A percentile compares a stretch with the other conserved stretches of the same genome.
Evolutionary conservation across 2,329 filamentous ascomycete species (phyloP).

Genomic region (Blumeriella jaapii): DNA sequence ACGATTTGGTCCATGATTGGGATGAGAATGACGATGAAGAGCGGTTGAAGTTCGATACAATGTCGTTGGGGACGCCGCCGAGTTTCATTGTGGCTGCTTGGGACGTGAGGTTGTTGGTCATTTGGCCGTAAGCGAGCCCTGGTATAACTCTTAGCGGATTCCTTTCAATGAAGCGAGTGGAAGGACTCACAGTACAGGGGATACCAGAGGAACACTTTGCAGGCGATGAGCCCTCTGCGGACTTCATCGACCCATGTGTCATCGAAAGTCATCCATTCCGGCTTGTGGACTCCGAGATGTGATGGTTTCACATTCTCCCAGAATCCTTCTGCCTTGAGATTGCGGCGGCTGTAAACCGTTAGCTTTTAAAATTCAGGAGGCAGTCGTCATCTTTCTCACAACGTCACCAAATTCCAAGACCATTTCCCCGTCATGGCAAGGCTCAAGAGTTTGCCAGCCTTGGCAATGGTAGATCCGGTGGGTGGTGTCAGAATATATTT

Average conservation of each 20-base stretch:
- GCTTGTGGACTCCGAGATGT: slow-evolving; percentile 37
- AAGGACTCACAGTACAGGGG: slow-evolving; percentile 40
- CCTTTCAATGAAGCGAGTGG: background rate
- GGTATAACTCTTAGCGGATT: background rate
- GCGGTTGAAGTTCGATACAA: slow-evolving; percentile 47
- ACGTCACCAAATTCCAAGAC: slow-evolving; percentile 40
- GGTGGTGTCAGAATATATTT: slow-evolving; percentile 32
- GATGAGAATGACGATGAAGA: slow-evolving; percentile 47
- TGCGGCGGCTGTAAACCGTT: slow-evolving; percentile 29
- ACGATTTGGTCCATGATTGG: slow-evolving; percentile 40
- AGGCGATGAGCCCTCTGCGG: slow-evolving; percentile 43
- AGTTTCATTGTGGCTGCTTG: slow-evolving; percentile 44
- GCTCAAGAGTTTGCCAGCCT: slow-evolving; percentile 43
- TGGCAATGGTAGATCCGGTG: slow-evolving; percentile 52
- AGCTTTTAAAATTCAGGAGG: too few species aligned
- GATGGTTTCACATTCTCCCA: slow-evolving; percentile 50
- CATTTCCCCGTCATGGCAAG: slow-evolving; percentile 45
- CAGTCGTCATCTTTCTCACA: too few species aligned
- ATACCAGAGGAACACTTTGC: slow-evolving; percentile 59
- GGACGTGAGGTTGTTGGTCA: slow-evolving; percentile 55
- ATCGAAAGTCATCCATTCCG: slow-evolving; percentile 68
- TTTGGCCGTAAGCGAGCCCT: slow-evolving; percentile 36
- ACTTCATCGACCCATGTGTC: slow-evolving; percentile 66
- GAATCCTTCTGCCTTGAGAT: slow-evolving; percentile 42
- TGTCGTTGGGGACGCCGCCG: slow-evolving; percentile 45